These are phyloP conservation scores for Saccharomycopsis babjevae DNA, from an alignment of 805 yeast species.

Conservation along the genomic window DNA sequence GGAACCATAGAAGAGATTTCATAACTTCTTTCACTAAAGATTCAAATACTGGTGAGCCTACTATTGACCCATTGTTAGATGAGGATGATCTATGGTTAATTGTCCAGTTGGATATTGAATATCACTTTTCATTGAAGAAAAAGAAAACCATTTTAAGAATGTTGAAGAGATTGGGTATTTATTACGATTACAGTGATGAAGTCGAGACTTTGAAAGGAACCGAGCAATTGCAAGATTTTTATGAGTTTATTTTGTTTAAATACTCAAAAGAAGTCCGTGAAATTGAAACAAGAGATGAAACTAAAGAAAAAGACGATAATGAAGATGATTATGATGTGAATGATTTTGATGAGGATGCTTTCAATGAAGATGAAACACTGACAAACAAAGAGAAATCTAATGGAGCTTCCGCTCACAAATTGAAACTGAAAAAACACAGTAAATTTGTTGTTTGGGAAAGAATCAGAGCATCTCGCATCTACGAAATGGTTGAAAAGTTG, in stretches of 20 bases:
- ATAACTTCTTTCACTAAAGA: conserved; percentile 47
- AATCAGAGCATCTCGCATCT: conserved; percentile 53
- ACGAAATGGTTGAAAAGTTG: conserved; percentile 53
- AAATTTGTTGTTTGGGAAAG: conserved; percentile 56
- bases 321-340: conserved; percentile 26
- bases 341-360: conserved; percentile 23
- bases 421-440: conserved; percentile 40
- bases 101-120: conserved; percentile 77
- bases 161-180: conserved; percentile 40
- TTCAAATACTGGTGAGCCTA: conserved; percentile 31
- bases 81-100: conserved; percentile 93
- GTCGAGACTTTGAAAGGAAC: conserved; percentile 48
- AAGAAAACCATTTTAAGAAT: conserved; percentile 51
- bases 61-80: conserved; percentile 37
- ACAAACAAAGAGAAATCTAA: not conserved
- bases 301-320: conserved; percentile 25
- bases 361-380: not conserved
- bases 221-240: conserved; percentile 78
- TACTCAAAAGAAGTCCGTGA: conserved; percentile 36
- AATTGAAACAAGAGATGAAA: conserved; percentile 26
- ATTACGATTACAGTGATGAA: conserved; percentile 50
- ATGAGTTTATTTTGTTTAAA: conserved; percentile 59
- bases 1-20: conserved; percentile 92
- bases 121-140: conserved; percentile 74
- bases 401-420: conserved; percentile 18